phyloP scores from a whole-genome alignment of 331 rosid genomes.

The Arachis monticola region DNA sequence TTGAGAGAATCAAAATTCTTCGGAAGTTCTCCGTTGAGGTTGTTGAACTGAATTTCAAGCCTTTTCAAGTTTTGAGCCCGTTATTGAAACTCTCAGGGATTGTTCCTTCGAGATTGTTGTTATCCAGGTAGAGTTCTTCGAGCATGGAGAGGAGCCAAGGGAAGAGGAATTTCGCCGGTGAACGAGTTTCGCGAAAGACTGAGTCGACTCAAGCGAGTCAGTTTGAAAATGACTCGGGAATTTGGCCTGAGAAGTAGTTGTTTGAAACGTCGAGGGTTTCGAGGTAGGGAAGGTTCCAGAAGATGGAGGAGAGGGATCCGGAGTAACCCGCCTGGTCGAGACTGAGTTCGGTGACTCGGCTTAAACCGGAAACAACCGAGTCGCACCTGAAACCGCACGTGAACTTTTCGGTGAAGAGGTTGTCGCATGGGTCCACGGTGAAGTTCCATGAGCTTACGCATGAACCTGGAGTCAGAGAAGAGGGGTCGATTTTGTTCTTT shows the following conservation, averaged over 20 bases:
- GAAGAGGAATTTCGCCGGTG: slow-evolving; percentile 58
- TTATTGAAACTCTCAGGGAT: slow-evolving; percentile 52
- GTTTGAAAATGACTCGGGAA: slow-evolving; percentile 58
- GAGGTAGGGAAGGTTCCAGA: slow-evolving; percentile 65
- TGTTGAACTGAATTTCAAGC: slow-evolving; percentile 70
- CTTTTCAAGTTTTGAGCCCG: slow-evolving; percentile 49
- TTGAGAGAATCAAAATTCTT: slow-evolving; percentile 46
- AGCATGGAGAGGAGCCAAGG: slow-evolving; percentile 53
- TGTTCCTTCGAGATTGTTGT: slow-evolving; percentile 61
- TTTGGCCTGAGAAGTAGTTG: slow-evolving; percentile 64
- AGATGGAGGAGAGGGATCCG: slow-evolving; percentile 54
- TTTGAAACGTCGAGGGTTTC: slow-evolving; percentile 67
- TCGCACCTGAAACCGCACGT: slow-evolving; percentile 92
- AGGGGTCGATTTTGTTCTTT: slow-evolving; percentile 47
- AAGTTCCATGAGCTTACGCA: slow-evolving; percentile 86
- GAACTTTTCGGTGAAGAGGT: slow-evolving; percentile 68
- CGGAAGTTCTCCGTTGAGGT: slow-evolving; percentile 59
- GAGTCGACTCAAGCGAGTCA: slow-evolving; percentile 67
- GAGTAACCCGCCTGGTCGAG: slow-evolving; percentile 90
- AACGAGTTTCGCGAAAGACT: slow-evolving; percentile 62
- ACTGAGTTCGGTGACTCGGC: slow-evolving; percentile 72
- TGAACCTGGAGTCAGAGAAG: slow-evolving; percentile 68
- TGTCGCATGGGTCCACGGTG: slow-evolving; percentile 75
- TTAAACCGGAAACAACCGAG: slow-evolving; percentile 41
- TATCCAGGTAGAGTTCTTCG: slow-evolving; percentile 71